Evolutionary conservation across 805 yeast species (phyloP), one percentile per base, ranked within the genome.

Genomic region (Hermanozyma aechmeae): DNA sequence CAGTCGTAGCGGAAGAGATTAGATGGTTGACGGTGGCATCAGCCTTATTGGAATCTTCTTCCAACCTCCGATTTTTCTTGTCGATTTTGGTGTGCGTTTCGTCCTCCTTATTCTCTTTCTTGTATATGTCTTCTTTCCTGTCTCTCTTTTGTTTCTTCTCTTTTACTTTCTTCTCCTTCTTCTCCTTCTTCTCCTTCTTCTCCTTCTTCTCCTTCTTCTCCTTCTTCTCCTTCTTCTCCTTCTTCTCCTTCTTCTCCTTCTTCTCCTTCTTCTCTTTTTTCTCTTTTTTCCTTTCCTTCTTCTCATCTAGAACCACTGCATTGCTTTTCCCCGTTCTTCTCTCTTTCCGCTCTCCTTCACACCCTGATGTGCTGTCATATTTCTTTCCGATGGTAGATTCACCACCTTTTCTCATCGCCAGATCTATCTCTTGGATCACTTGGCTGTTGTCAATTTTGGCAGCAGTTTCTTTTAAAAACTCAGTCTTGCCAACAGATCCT

Each of bases 401-500:
- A n/a, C n/a, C n/a, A n/a, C n/a, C n/a, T n/a, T n/a, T n/a, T n/a
- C n/a, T n/a, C n/a, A n/a, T n/a, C n/a, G n/a, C n/a, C n/a, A n/a
- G n/a, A n/a, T n/a, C n/a, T n/a, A n/a, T n/a, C n/a, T n/a, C n/a
- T n/a, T n/a, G n/a, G n/a, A n/a, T n/a, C n/a, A n/a, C n/a, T n/a
- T n/a, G n/a, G n/a, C n/a, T n/a, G n/a, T n/a, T n/a, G n/a, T n/a
- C n/a, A n/a, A n/a, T n/a, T n/a, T n/a, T n/a, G n/a, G n/a, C n/a
- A n/a, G n/a, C n/a, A n/a, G n/a, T n/a, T n/a, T n/a, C n/a, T n/a
- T n/a, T n/a, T n/a, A n/a, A n/a, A n/a, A n/a, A n/a, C n/a, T 53
- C 61, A 16, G 51, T 48, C 34, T 53, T 50, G 1, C 71, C 77
- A 4, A 73, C 71, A 0, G 95, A 81, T 1, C 96, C 97, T 23